phyloP scores from a whole-genome alignment of 768 basidiomycete genomes.

The Suillus decipiens region DNA sequence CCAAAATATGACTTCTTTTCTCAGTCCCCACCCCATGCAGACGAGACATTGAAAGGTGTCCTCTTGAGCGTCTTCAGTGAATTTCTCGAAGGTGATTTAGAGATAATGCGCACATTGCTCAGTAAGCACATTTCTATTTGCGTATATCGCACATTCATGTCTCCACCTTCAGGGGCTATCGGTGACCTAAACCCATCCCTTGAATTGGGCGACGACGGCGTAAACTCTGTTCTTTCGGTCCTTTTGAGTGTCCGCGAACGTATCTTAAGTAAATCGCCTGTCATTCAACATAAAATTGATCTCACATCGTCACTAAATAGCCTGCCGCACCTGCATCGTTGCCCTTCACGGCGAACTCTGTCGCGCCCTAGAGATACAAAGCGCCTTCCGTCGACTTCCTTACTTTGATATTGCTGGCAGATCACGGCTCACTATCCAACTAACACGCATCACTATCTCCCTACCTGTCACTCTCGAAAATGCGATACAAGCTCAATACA shows the following conservation, averaged over 20 bases:
- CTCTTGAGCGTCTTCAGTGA: constrained; percentile 77
- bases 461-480: constrained; percentile 75
- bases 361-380: constrained; percentile 82
- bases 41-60: constrained; percentile 79
- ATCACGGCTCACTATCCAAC: constrained; percentile 71
- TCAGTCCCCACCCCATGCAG: constrained; percentile 56
- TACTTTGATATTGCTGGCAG: constrained; percentile 80
- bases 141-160: constrained; percentile 1
- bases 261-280: constrained; percentile 58
- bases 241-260: constrained; percentile 73
- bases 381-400: constrained; percentile 70
- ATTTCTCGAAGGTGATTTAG: constrained; percentile 85
- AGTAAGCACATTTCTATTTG: constrained; percentile 45
- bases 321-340: constrained; percentile 75
- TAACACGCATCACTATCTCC: constrained; percentile 74
- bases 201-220: constrained; percentile 74
- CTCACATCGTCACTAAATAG: constrained; percentile 36
- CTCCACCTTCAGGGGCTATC: constrained; percentile 54
- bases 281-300: not conserved
- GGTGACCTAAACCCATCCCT: constrained; percentile 81
- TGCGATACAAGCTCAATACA: constrained; percentile 54
- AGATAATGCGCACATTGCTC: constrained; percentile 75
- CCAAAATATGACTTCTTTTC: constrained; percentile 54
- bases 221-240: constrained; percentile 71
- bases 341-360: constrained; percentile 71